Base-by-base conservation (phyloP, 441 rosid species). In the Geranium incanum region DNA sequence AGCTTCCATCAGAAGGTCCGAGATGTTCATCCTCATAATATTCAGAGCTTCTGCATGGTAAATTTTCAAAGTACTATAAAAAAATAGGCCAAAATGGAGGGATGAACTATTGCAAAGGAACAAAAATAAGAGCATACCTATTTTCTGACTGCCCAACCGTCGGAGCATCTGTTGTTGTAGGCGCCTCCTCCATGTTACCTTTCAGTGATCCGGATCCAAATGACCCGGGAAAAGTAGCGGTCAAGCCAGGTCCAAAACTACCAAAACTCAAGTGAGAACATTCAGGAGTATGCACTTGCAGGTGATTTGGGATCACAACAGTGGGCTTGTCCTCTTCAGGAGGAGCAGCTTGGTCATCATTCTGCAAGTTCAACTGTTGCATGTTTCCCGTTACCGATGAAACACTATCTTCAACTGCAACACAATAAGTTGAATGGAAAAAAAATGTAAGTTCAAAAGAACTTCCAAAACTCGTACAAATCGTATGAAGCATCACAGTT, bases 241-340 rank as follows among this genome's bases (percentile, higher is more conserved):
- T 70, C 67, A 83, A 68, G 50, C 82, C 89, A 77, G 95, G 37
- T 75, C 95, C 98, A 79, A 94, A 95, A 75, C 97, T 95, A 69
- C 99, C 99, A 77, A 95, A 95, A 82, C 97, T 92, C 85, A 95
- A 84, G 80, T 92, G 99, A 0, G 93, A 84, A 83, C 96, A 92
- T 55, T 90, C 97, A 39, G 84, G 82, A 55, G 87, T 72, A 76
- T 95, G 92, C 73, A 95, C 86, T 81, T 89, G 92, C 71, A 95
- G 84, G 78, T 95, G 99, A 81, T 87, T 84, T 68, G 99, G 99
- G 76, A 95, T 92, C 70, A 92, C 87, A 57, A 95, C 96, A 73
- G 90, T 83, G 67, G 92, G 95, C 70, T 74, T 82, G 67, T 87
- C 92, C 76, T 87, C 95, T 75, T 86, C 97, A 68, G 83, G 78